Conservation (phyloP, 73 alveolate species). For the Uronychia binucleata region DNA sequence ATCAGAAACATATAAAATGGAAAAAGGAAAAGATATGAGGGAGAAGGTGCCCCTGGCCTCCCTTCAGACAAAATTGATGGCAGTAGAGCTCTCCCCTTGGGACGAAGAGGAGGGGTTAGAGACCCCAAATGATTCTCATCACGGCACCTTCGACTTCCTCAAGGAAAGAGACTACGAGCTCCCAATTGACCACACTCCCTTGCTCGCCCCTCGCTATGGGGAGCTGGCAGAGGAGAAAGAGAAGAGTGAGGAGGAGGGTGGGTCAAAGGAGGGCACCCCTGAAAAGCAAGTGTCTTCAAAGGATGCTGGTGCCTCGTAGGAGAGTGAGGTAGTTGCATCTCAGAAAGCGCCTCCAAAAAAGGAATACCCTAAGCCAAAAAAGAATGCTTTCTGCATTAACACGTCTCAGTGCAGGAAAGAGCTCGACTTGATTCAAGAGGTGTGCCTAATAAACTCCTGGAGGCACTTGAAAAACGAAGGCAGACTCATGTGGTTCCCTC, state of each 20-base stretch:
- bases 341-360: background rate
- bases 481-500: conserved; percentile 20
- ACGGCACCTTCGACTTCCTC: background rate
- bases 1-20: no score
- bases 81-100: background rate
- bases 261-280: no score
- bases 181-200: background rate
- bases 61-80: no score
- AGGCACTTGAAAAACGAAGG: conserved; percentile 9
- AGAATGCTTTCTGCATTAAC: conserved; percentile 5
- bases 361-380: background rate
- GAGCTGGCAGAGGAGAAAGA: background rate
- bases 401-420: conserved; percentile 29
- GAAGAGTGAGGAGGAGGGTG: no score
- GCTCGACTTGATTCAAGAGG: conserved; percentile 8
- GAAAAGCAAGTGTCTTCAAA: no score
- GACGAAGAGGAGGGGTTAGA: background rate
- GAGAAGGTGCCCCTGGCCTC: background rate
- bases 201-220: background rate
- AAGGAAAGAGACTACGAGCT: background rate
- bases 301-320: no score
- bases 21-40: no score
- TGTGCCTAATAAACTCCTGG: background rate
- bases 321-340: background rate
- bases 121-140: background rate